Base-by-base conservation (phyloP, 2,329 filamentous ascomycete genomes). In the Blastomyces emzantsi region DNA sequence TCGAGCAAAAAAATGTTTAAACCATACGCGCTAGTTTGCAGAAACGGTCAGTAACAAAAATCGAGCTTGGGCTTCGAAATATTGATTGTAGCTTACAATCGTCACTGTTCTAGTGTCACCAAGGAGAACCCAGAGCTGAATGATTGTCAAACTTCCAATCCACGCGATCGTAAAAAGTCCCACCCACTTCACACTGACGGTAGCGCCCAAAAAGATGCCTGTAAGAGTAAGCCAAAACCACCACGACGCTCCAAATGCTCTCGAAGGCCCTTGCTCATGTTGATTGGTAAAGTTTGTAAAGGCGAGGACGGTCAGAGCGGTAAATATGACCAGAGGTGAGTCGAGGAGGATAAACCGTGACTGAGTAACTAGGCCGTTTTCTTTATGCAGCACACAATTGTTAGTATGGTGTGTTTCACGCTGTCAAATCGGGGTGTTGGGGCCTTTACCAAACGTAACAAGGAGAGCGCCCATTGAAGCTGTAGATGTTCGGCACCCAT, bases 161-260 rank as follows among this genome's bases (percentile, higher is more conserved):
- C 94, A 99, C 59, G 93, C 94, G 76, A 97, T 97, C 67, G 94
- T 99, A 81, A 99, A 97, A 61, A 99, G 83, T 60, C 94, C 94
- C 73, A 99, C 94, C 94, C 94, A 99, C 81, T 99, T 99, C 72
- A 97, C 92, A 79, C 93, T 97, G 66, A 88, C 85, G 8, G 94
- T 97, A 60, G 93, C 88, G 66, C 94, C 94, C 60, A 99, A 82
- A 47, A 89, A 90, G 54, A 99, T 79, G 70, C 94, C 94, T 55
- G 90, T 95, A 74, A 90, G 86, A 64, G 84, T 83, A 62, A 99
- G 84, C 93, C 94, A 99, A 80, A 97, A 97, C 94, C 94, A 99
- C 94, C 94, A 99, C 71, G 86, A 88, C 9, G 89, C 84, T 69
- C 87, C 82, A 79, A 99, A 99, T 25, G 94, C 93, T 77, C 92